Evolutionary conservation across 83 land plant species (phyloP).

Genomic region (Diphasiastrum complanatum): DNA sequence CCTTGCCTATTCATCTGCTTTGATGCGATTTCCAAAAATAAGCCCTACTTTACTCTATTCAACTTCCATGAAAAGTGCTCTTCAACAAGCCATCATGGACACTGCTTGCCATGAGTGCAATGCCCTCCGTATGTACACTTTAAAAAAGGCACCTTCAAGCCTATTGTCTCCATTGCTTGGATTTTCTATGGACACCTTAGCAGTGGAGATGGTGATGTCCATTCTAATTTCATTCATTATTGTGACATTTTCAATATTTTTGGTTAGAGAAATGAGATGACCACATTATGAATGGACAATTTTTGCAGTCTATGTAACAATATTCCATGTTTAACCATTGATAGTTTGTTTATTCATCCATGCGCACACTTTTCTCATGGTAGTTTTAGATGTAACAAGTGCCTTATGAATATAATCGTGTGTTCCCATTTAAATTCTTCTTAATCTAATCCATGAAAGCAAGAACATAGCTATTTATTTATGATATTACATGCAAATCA

Average conservation of each 20-base stretch:
- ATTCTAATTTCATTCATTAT: conserved; percentile 36
- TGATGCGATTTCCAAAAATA: conserved; percentile 25
- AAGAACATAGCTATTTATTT: too few relatives aligned
- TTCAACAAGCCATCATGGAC: conserved; percentile 7
- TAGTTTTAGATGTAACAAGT: too few relatives aligned
- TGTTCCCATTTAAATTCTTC: too few relatives aligned
- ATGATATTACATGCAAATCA: too few relatives aligned
- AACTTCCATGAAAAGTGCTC: not conserved
- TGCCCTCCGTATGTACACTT: conserved; percentile 22
- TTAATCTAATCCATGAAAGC: too few relatives aligned
- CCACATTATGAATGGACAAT: not conserved
- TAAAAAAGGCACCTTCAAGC: conserved; percentile 1
- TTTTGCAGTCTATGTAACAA: too few relatives aligned
- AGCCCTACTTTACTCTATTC: conserved; percentile 3
- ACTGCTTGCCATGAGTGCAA: conserved; percentile 36
- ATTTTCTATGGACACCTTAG: conserved; percentile 32
- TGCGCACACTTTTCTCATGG: too few relatives aligned
- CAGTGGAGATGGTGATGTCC: conserved; percentile 32
- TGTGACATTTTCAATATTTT: conserved; percentile 35
- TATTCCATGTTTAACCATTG: too few relatives aligned
- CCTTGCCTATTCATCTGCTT: conserved; percentile 36
- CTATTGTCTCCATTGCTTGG: conserved; percentile 20
- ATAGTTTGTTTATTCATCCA: too few relatives aligned
- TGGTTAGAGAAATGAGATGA: conserved; percentile 39
- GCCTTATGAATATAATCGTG: too few relatives aligned